phyloP scores from a whole-genome alignment of 352 stramenopile genomes.

The Aphanomyces invadans region DNA sequence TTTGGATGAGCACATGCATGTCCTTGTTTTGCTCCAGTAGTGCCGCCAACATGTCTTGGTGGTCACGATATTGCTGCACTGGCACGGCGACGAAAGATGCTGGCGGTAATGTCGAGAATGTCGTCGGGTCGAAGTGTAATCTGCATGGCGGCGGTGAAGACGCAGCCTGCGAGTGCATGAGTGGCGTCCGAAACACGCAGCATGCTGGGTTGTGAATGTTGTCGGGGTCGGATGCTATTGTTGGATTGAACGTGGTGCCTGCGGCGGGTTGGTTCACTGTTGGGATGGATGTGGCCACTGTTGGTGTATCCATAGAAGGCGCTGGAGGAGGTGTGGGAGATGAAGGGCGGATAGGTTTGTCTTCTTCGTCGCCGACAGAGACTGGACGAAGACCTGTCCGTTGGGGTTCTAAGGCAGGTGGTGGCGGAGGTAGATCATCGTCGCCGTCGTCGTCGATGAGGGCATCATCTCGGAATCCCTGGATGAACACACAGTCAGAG shows the following conservation, averaged over 20 bases:
- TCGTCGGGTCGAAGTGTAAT: neutral
- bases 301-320: neutral
- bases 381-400: neutral
- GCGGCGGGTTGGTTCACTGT: neutral
- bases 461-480: neutral
- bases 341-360: neutral
- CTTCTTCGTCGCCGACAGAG: neutral
- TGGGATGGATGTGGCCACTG: neutral
- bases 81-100: neutral
- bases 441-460: neutral
- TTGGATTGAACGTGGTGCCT: neutral
- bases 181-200: neutral
- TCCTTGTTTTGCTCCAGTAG: slow-evolving; percentile 17
- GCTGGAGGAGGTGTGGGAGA: neutral
- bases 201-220: neutral
- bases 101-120: neutral
- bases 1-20: slow-evolving; percentile 4
- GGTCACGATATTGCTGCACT: slow-evolving; percentile 12
- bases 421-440: neutral
- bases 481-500: neutral
- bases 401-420: neutral
- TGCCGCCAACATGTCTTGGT: slow-evolving; percentile 2
- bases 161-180: neutral
- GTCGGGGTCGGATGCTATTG: neutral
- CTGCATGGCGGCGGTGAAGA: neutral